phyloP scores from a whole-genome alignment of 2,329 filamentous ascomycete species.

The Pestalotiopsis sp. region DNA sequence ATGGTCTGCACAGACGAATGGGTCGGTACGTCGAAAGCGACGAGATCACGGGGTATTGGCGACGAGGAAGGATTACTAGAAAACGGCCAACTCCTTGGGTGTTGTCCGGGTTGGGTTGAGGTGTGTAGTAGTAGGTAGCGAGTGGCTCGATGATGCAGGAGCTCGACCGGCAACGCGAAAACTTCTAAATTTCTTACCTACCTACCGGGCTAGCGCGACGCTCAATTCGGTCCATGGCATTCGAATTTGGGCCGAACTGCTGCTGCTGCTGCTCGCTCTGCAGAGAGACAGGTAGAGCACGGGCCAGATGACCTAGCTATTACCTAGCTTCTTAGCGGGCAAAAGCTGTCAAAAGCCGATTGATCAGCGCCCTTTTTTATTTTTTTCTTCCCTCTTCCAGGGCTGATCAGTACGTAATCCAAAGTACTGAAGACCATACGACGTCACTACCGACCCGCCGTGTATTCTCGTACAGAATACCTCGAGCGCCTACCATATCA shows the following conservation, averaged over 20 bases:
- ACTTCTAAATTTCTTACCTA: slow-evolving; percentile 11
- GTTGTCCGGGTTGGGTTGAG: neutral
- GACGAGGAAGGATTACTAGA: neutral
- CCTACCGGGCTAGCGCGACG: slow-evolving; percentile 5
- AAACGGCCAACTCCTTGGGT: neutral
- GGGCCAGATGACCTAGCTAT: neutral
- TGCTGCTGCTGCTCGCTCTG: neutral
- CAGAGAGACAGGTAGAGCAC: neutral
- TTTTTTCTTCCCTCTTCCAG: neutral
- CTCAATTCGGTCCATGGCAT: neutral
- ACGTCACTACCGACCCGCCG: neutral
- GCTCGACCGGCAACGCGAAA: slow-evolving; percentile 11
- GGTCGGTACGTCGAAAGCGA: neutral
- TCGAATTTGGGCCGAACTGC: neutral
- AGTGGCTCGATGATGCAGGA: slow-evolving; percentile 16
- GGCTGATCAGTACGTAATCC: neutral
- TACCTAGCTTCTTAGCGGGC: neutral
- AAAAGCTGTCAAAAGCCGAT: neutral
- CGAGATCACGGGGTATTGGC: neutral
- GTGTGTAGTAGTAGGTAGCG: neutral
- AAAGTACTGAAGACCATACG: neutral
- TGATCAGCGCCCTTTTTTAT: neutral
- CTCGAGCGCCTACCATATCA: neutral
- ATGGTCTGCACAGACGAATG: neutral
- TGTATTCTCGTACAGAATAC: neutral